A percentile compares a stretch with the other conserved stretches of the same genome.
Evolutionary conservation across 148 eudicot species (phyloP).

Genomic region (Spergularia marina): DNA sequence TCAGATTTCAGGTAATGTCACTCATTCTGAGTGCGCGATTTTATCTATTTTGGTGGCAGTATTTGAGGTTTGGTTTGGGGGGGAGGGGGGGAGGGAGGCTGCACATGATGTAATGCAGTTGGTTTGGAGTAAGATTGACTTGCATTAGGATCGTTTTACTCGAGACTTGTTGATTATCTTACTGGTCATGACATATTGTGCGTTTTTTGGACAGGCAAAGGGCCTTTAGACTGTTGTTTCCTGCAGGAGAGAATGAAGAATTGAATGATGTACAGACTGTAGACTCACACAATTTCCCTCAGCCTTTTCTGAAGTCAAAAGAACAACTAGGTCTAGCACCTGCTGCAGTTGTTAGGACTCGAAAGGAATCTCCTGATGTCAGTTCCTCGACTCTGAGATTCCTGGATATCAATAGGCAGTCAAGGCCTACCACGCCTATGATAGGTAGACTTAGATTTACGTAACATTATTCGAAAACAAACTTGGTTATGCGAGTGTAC

Average conservation of each 20-base stretch:
- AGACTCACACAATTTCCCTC: conserved; percentile 80
- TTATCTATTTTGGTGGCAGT: too few species aligned
- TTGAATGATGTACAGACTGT: conserved; percentile 71
- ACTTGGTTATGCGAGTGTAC: not conserved
- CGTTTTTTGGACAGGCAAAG: conserved; percentile 53
- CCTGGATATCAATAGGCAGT: conserved; percentile 53
- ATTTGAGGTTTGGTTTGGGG: too few species aligned
- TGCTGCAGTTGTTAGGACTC: conserved; percentile 69
- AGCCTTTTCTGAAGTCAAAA: conserved; percentile 59
- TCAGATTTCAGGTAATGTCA: conserved; percentile 77
- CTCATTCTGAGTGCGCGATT: not conserved
- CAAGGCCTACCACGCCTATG: conserved; percentile 61
- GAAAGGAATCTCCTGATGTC: conserved; percentile 50
- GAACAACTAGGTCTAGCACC: conserved; percentile 77
- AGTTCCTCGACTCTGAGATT: conserved; percentile 49
- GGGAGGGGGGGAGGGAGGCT: too few species aligned
- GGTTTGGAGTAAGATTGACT: not conserved
- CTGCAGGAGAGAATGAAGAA: conserved; percentile 77
- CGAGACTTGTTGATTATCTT: not conserved
- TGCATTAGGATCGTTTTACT: not conserved
- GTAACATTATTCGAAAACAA: not conserved
- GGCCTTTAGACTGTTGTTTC: conserved; percentile 75
- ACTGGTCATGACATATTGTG: not conserved
- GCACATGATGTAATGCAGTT: too few species aligned
- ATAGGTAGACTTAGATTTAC: conserved; percentile 44